These are phyloP conservation scores for Sugiyamaella lignohabitans DNA, from an alignment of 805 yeast species.

Conservation along the genomic window DNA sequence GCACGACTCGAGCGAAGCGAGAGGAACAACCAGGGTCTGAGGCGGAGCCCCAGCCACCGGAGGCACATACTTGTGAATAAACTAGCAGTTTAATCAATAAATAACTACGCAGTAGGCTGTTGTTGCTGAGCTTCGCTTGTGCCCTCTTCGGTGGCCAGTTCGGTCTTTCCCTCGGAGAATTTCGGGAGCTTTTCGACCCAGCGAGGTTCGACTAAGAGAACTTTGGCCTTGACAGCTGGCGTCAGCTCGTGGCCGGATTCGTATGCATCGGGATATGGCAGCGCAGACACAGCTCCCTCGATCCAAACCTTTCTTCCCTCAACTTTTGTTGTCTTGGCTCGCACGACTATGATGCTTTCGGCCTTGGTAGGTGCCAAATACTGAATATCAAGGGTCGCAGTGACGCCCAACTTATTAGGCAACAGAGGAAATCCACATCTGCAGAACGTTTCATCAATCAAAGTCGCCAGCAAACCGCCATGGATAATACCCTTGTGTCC, in stretches of 20 bases:
- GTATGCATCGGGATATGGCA: constrained; percentile 27
- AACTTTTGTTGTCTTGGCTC: constrained; percentile 55
- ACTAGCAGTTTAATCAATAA: too few relatives aligned
- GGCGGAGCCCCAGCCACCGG: too few relatives aligned
- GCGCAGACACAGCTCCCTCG: constrained; percentile 54
- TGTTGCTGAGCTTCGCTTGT: background rate
- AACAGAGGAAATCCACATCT: constrained; percentile 76
- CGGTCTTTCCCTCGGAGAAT: constrained; percentile 2
- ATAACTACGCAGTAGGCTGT: background rate
- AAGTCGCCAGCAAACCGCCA: constrained; percentile 78
- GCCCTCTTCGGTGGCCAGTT: background rate
- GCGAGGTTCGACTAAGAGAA: constrained; percentile 34
- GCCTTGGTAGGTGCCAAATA: constrained; percentile 56
- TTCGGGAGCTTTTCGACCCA: constrained; percentile 30
- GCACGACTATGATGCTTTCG: constrained; percentile 55
- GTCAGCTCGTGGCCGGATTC: constrained; percentile 17
- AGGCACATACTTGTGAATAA: too few relatives aligned
- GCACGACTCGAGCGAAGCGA: too few relatives aligned
- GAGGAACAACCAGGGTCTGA: too few relatives aligned
- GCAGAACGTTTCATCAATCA: constrained; percentile 82
- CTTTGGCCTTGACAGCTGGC: constrained; percentile 28
- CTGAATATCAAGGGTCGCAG: constrained; percentile 65
- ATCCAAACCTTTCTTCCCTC: constrained; percentile 82
- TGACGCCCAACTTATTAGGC: constrained; percentile 82
- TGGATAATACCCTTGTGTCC: constrained; percentile 74